These are phyloP conservation scores for Calocera cornea DNA, from an alignment of 768 basidiomycete species.

Conservation along the genomic window DNA sequence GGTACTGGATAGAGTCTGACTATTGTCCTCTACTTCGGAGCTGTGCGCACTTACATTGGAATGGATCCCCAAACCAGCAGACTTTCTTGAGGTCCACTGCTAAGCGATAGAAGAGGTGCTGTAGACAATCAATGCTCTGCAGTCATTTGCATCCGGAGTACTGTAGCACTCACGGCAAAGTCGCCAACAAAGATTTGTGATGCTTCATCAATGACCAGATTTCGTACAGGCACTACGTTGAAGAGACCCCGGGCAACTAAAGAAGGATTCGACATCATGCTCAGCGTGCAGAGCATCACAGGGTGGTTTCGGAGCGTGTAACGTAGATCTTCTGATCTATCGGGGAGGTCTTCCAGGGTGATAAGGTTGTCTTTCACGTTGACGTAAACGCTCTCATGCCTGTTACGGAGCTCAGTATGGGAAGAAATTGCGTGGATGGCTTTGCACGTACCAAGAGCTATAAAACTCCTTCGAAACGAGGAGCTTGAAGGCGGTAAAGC, in stretches of 20 bases:
- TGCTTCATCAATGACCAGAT: conserved; percentile 41
- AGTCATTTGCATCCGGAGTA: background rate
- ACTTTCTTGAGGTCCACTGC: conserved; percentile 29
- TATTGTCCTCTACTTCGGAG: background rate
- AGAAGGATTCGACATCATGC: conserved; percentile 52
- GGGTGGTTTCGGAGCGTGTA: conserved; percentile 30
- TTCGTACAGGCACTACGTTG: conserved; percentile 29
- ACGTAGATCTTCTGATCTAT: conserved; percentile 23
- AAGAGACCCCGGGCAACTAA: conserved; percentile 27
- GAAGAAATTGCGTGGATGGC: background rate
- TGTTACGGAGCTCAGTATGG: conserved; percentile 20
- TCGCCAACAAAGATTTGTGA: conserved; percentile 39
- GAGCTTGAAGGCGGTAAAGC: conserved; percentile 39
- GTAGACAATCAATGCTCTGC: background rate
- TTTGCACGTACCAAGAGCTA: conserved; percentile 39
- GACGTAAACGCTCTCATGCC: conserved; percentile 70
- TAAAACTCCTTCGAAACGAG: conserved; percentile 62
- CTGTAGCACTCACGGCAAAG: conserved; percentile 31
- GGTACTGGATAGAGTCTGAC: conserved; percentile 39
- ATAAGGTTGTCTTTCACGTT: conserved; percentile 40
- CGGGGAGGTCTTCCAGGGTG: conserved; percentile 33
- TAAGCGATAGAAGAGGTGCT: conserved; percentile 37
- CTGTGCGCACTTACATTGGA: conserved; percentile 30
- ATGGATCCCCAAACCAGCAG: conserved; percentile 43
- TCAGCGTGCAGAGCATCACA: conserved; percentile 62